Evolutionary conservation across 441 rosid genomes (phyloP).

Genomic region (Rhodomyrtus psidioides): DNA sequence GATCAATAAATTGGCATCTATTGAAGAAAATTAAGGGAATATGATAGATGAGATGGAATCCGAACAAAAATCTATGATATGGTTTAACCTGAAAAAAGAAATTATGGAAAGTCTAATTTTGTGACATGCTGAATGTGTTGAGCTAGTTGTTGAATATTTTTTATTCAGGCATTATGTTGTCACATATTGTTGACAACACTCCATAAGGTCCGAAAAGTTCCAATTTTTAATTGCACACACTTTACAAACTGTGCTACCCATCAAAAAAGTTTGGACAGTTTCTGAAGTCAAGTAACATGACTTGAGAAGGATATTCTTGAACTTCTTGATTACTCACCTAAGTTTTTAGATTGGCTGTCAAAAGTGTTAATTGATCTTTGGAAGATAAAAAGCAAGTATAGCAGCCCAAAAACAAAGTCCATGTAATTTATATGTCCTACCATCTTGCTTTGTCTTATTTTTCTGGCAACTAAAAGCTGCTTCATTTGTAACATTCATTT

Average conservation of each 20-base stretch:
- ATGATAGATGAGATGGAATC: neutral
- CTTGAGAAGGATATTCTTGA: neutral
- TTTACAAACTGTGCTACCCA: neutral
- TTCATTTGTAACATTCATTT: neutral
- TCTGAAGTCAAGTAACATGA: neutral
- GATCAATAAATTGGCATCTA: neutral
- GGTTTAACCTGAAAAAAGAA: neutral
- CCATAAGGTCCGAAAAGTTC: neutral
- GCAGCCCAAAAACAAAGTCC: neutral
- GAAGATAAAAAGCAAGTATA: neutral
- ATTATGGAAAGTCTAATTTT: neutral
- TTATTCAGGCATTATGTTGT: neutral
- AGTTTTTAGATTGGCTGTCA: neutral
- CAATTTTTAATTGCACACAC: neutral
- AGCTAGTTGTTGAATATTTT: neutral
- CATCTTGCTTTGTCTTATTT: neutral
- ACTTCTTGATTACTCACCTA: neutral
- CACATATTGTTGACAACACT: neutral
- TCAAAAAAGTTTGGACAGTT: neutral
- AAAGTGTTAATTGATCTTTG: neutral
- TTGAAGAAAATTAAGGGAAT: neutral
- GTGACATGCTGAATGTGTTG: neutral
- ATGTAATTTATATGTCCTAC: neutral
- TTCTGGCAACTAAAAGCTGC: neutral
- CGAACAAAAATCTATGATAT: neutral